Conservation (phyloP, 1,284 basidiomycete genomes). For the Apiotrichum porosum region DNA sequence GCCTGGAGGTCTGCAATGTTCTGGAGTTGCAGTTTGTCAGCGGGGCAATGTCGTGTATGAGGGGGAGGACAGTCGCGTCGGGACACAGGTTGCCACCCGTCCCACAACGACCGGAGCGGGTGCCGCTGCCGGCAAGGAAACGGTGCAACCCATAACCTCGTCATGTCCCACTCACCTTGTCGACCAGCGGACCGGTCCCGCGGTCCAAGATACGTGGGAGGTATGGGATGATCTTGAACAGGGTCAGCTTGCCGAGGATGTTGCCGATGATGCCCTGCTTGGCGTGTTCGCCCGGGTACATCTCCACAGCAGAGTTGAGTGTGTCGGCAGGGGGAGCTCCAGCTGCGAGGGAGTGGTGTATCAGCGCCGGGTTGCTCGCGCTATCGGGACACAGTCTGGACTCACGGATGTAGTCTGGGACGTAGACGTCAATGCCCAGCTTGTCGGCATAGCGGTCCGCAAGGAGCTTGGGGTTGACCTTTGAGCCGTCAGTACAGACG, state of each 20-base stretch:
- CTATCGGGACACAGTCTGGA: background rate
- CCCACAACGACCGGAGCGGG: too few species aligned
- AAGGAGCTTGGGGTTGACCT: constrained; percentile 58
- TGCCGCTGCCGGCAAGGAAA: too few species aligned
- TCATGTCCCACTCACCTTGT: constrained; percentile 8
- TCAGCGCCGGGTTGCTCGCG: background rate
- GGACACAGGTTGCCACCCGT: too few species aligned
- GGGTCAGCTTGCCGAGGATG: constrained; percentile 4
- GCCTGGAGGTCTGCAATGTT: constrained; percentile 39
- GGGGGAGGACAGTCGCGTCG: too few species aligned
- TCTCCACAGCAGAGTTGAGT: constrained; percentile 18
- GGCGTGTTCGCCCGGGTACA: constrained; percentile 22
- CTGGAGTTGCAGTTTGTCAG: background rate
- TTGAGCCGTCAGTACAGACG: background rate
- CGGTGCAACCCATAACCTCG: too few species aligned
- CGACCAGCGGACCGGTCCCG: background rate
- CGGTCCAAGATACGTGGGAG: constrained; percentile 8
- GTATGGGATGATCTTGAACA: constrained; percentile 13
- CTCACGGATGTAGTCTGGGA: constrained; percentile 45
- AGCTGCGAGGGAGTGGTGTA: constrained; percentile 9
- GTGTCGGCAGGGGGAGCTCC: constrained; percentile 13
- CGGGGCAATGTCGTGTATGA: background rate
- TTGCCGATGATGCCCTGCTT: constrained; percentile 8
- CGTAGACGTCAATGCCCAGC: constrained; percentile 60
- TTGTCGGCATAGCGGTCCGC: constrained; percentile 58